These are phyloP conservation scores for Fonsecaea multimorphosa DNA, from an alignment of 2,329 filamentous ascomycete genomes.

Conservation along the genomic window DNA sequence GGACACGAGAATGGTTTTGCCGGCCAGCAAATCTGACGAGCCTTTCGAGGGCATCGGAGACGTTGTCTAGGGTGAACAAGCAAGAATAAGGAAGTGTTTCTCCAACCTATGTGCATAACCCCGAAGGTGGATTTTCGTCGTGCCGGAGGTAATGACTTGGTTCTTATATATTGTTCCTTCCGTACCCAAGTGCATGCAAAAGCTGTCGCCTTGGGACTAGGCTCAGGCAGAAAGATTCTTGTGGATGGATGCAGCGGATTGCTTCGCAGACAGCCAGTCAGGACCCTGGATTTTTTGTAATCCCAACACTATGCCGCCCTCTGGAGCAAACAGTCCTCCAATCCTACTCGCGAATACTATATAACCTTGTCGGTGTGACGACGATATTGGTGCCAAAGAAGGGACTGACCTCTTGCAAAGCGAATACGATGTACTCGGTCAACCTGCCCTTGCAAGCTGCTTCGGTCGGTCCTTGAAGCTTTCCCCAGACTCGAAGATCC, in stretches of 20 bases:
- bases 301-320: neutral
- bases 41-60: neutral
- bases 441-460: conserved; percentile 1
- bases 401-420: neutral
- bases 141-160: neutral
- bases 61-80: neutral
- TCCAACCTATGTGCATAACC: neutral
- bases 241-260: neutral
- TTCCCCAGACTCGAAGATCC: conserved; percentile 23
- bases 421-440: conserved; percentile 6
- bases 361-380: neutral
- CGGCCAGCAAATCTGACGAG: conserved; percentile 34
- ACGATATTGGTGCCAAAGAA: no score
- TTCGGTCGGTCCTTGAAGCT: neutral
- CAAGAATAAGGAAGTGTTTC: neutral
- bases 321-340: neutral
- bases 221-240: neutral
- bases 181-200: neutral
- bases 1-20: conserved; percentile 51
- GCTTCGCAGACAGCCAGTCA: neutral
- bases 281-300: neutral
- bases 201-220: neutral
- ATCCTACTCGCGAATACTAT: neutral
- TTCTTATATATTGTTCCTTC: neutral
- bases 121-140: neutral